Evolutionary conservation across 2,329 filamentous ascomycete species (phyloP).

Genomic region (Colletotrichum eleusines): DNA sequence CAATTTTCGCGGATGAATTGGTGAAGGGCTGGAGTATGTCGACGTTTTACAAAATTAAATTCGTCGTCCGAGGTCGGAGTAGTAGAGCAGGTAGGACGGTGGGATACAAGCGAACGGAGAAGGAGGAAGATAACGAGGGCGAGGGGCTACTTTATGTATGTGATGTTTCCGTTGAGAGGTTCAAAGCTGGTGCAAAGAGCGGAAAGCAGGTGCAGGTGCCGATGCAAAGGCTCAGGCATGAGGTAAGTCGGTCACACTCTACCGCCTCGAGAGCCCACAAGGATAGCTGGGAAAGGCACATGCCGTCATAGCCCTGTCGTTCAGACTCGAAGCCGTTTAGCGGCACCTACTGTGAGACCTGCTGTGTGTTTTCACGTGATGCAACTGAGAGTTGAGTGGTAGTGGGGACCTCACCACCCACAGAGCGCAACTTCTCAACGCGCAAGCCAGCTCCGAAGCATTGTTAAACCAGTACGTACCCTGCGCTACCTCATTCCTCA

Average conservation of each 20-base stretch:
- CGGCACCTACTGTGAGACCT: conserved; percentile 1
- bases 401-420: neutral
- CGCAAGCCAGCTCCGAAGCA: neutral
- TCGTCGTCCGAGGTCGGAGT: neutral
- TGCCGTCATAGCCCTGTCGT: conserved; percentile 41
- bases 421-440: neutral
- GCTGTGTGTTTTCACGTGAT: conserved; percentile 23
- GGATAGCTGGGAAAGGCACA: conserved; percentile 36
- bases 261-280: conserved; percentile 35
- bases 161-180: conserved; percentile 17
- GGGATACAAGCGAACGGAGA: neutral
- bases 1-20: neutral
- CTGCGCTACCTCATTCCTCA: neutral
- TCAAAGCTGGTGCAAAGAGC: conserved; percentile 6
- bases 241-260: conserved; percentile 28
- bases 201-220: conserved; percentile 4
- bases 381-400: neutral
- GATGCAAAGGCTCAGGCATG: conserved; percentile 16
- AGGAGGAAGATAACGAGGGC: conserved; percentile 15
- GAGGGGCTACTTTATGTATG: conserved; percentile 27
- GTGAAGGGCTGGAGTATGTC: neutral
- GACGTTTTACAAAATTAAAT: neutral
- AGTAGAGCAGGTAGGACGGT: neutral
- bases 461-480: conserved; percentile 1
- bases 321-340: conserved; percentile 34